Evolutionary conservation across 1,284 basidiomycete genomes (phyloP), one percentile per base, ranked within the genome.

Genomic region (Volvariella surrecta): DNA sequence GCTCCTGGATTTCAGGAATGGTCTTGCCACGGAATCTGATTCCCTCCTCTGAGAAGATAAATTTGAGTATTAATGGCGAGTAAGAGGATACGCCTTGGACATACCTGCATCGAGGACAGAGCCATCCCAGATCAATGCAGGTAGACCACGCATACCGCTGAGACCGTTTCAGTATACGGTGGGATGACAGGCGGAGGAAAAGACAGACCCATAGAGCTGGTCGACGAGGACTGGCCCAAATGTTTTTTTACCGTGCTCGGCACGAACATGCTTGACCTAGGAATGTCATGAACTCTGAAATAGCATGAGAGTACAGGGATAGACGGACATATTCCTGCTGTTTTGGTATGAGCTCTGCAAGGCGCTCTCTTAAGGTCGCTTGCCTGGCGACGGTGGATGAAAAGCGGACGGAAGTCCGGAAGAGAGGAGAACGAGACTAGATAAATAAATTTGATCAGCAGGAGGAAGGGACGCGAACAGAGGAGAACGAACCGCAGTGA

Each of bases 11-110:
- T 63, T 97, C 92, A 39, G 88, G 86, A 59, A 94, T 94, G 50
- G 89, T 89, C 67, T 89, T 87, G 50, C 89, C 90, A 59, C 89
- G 85, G 82, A 96, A 96, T 52, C 93, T 89, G 59, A 96, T 97
- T 51, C 92, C 92, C 73, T 96, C 92, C 60, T 95, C 91, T 84
- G 59, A 24, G 34, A 11, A 51, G 32, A 11, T 19, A 16, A 51
- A 13, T 50, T 46, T 32, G 37, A 32, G 42, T 20, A 32, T 37
- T 32, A 18, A 48, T 28, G 8, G 24, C 6, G 31, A 13, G 28
- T 19, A 32, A 21, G 31, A 40, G 22, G 40, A 45, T 30, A 45
- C 42, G 11, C 49, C 43, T 40, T 39, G 38, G n/a, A 62, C 72
- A 48, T 44, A 82, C 84, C 82, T 48, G 92, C 76, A 61, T 96